phyloP scores from a whole-genome alignment of 106 monocot genomes.

The Vanilla planifolia region DNA sequence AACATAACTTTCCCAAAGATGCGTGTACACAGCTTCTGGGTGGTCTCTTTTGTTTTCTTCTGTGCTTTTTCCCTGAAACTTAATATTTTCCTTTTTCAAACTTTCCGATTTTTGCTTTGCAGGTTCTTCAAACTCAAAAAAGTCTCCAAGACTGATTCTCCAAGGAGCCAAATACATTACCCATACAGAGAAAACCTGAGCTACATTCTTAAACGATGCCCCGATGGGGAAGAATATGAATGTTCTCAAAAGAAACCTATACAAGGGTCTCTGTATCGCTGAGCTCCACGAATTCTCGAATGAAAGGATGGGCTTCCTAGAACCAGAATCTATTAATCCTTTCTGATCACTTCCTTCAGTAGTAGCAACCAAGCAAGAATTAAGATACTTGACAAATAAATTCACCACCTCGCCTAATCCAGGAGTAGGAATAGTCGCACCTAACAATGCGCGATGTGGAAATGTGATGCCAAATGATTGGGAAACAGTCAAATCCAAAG shows the following conservation, averaged over 20 bases:
- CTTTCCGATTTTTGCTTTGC: slow-evolving; percentile 7
- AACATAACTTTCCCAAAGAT: slow-evolving; percentile 58
- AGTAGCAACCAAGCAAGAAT: slow-evolving; percentile 15
- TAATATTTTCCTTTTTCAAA: slow-evolving; percentile 5
- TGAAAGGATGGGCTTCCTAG: slow-evolving; percentile 10
- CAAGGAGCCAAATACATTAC: slow-evolving; percentile 65
- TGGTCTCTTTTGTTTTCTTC: slow-evolving; percentile 10
- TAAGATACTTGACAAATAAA: slow-evolving; percentile 68
- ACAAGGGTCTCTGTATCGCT: slow-evolving; percentile 72
- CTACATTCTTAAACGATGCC: slow-evolving; percentile 58
- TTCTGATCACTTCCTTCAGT: slow-evolving; percentile 16
- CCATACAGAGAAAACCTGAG: slow-evolving; percentile 76
- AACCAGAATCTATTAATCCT: background rate
- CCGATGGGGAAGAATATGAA: slow-evolving; percentile 83
- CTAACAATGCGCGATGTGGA: slow-evolving; percentile 22
- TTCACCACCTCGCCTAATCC: slow-evolving; percentile 65
- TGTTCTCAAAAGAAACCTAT: slow-evolving; percentile 78
- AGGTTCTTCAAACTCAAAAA: slow-evolving; percentile 41
- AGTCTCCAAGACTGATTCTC: slow-evolving; percentile 41
- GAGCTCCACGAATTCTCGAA: slow-evolving; percentile 49
- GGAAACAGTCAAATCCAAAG: slow-evolving; percentile 36
- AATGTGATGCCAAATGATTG: slow-evolving; percentile 41
- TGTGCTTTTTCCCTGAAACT: slow-evolving; percentile 7
- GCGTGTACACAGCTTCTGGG: slow-evolving; percentile 19
- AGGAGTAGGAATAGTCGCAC: slow-evolving; percentile 52